phyloP scores from a whole-genome alignment of 108 stramenopile species.

The Licmophora abbreviata region DNA sequence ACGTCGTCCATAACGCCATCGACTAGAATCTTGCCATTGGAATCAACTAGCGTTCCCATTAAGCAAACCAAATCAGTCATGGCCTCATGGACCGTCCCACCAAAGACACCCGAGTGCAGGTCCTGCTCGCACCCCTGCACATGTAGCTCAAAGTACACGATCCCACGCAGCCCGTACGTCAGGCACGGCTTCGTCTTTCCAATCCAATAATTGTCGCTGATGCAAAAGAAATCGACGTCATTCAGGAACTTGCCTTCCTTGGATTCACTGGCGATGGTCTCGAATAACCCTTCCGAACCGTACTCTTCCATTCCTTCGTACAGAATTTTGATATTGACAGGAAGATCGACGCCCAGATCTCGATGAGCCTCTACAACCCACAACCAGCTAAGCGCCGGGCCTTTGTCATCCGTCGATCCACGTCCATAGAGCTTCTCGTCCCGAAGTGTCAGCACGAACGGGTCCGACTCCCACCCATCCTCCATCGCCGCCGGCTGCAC shows the following conservation, averaged over 20 bases:
- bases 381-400: constrained; percentile 73
- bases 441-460: constrained; percentile 61
- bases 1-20: constrained; percentile 75
- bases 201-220: constrained; percentile 72
- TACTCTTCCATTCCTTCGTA: constrained; percentile 84
- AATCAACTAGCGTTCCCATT: constrained; percentile 64
- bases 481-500: constrained; percentile 68
- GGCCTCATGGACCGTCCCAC: constrained; percentile 74
- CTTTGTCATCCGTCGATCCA: constrained; percentile 79
- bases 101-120: constrained; percentile 74
- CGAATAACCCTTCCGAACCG: constrained; percentile 72
- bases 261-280: constrained; percentile 45
- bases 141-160: constrained; percentile 64
- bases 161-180: constrained; percentile 74
- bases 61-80: constrained; percentile 72
- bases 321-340: constrained; percentile 70
- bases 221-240: constrained; percentile 69
- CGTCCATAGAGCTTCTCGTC: constrained; percentile 72
- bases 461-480: constrained; percentile 81
- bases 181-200: constrained; percentile 71
- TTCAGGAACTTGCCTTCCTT: constrained; percentile 58
- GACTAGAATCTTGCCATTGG: constrained; percentile 58
- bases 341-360: constrained; percentile 42
- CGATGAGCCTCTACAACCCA: constrained; percentile 75
- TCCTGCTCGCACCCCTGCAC: constrained; percentile 68